Conservation (phyloP, 176 grass and related monocot genomes). For the Ensete glaucum region DNA sequence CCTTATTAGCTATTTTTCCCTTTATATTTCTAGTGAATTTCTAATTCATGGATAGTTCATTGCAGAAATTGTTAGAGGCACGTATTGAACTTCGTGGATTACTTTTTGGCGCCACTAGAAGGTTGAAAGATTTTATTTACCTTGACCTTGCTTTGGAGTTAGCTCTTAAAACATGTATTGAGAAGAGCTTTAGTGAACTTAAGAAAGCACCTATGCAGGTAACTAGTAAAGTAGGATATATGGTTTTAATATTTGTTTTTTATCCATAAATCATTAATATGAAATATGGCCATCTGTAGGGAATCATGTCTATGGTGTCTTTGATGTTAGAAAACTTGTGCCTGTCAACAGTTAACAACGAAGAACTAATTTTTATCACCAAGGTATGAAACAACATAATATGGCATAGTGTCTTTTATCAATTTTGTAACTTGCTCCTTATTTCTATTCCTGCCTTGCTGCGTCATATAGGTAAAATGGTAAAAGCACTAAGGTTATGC, state of each 20-base stretch:
- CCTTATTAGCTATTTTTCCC: background rate
- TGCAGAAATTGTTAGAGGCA: constrained; percentile 17
- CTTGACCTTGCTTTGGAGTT: constrained; percentile 14
- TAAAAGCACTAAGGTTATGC: background rate
- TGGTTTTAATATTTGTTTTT: background rate
- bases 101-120: background rate
- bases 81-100: constrained; percentile 9
- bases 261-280: background rate
- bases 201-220: constrained; percentile 9
- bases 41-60: background rate
- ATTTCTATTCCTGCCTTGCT: background rate
- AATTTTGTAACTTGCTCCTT: background rate
- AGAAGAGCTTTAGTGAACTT: constrained; percentile 10
- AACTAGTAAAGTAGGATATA: background rate
- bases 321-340: constrained; percentile 16
- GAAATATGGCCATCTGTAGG: background rate
- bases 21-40: background rate
- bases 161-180: constrained; percentile 9
- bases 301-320: constrained; percentile 2
- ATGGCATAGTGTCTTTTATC: background rate
- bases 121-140: constrained; percentile 21
- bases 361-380: constrained; percentile 16
- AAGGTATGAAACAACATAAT: constrained; percentile 3
- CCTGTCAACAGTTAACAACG: constrained; percentile 17
- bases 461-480: background rate